Evolutionary conservation across 805 yeast genomes (phyloP).

Genomic region (Candida dajiaensis): DNA sequence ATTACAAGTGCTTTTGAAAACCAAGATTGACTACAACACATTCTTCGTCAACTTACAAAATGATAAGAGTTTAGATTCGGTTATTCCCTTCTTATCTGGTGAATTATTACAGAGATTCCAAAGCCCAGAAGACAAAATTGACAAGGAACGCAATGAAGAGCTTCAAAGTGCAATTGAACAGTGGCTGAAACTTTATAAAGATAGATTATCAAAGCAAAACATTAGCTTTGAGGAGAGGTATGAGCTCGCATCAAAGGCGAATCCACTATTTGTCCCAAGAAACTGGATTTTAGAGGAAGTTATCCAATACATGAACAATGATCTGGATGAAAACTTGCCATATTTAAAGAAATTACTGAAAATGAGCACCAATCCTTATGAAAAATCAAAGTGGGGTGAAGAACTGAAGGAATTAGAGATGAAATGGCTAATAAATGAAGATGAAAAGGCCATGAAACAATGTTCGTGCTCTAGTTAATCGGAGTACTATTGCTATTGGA

Average conservation of each 20-base stretch:
- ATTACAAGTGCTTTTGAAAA: conserved; percentile 51
- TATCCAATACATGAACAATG: conserved; percentile 48
- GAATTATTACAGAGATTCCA: conserved; percentile 15
- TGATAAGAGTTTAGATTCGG: conserved; percentile 32
- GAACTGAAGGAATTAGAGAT: conserved; percentile 52
- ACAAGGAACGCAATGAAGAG: conserved; percentile 33
- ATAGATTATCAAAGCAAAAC: conserved; percentile 34
- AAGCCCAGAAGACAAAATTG: conserved; percentile 25
- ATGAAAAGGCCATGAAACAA: conserved; percentile 54
- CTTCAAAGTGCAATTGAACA: conserved; percentile 33
- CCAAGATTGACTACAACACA: conserved; percentile 72
- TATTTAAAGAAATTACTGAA: conserved; percentile 54
- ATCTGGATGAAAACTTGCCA: conserved; percentile 41
- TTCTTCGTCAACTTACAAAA: conserved; percentile 66
- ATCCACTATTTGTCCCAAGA: conserved; percentile 80
- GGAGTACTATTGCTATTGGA: too few species aligned
- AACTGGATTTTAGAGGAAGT: conserved; percentile 87
- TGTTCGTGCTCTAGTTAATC: conserved; percentile 60
- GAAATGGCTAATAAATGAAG: conserved; percentile 48
- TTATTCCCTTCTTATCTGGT: conserved; percentile 25
- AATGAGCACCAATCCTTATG: conserved; percentile 77
- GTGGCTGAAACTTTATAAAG: conserved; percentile 50
- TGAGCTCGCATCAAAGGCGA: conserved; percentile 38
- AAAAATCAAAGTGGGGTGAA: conserved; percentile 59
- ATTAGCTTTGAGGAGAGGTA: conserved; percentile 35